Conservation (phyloP, 768 basidiomycete genomes). For the Suillus brevipes region DNA sequence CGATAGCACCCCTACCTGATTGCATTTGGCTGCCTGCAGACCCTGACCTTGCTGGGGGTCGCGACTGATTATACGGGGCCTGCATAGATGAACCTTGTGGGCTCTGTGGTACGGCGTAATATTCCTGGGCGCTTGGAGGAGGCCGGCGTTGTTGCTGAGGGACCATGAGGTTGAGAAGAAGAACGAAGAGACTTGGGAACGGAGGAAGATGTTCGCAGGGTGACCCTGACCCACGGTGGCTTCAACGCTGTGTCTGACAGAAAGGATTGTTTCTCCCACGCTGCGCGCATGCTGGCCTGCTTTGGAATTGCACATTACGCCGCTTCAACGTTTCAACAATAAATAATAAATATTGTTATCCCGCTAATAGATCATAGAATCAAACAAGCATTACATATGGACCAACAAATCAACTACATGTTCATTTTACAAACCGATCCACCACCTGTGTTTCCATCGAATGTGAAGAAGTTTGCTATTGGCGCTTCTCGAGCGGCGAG, state of each 20-base stretch:
- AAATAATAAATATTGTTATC: neutral
- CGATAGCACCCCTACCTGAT: slow-evolving; percentile 54
- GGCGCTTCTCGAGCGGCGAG: slow-evolving; percentile 90
- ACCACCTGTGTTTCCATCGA: slow-evolving; percentile 80
- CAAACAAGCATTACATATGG: neutral
- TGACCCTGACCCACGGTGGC: slow-evolving; percentile 22
- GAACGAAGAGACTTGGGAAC: slow-evolving; percentile 9
- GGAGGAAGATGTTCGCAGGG: slow-evolving; percentile 13
- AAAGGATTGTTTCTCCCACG: slow-evolving; percentile 19
- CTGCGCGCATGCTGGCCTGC: neutral
- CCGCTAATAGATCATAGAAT: neutral
- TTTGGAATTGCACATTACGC: neutral
- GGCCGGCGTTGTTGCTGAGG: slow-evolving; percentile 40
- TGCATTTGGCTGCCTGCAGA: slow-evolving; percentile 31
- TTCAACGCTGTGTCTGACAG: slow-evolving; percentile 12
- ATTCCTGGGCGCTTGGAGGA: slow-evolving; percentile 49
- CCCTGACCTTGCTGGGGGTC: slow-evolving; percentile 28
- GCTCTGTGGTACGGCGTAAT: slow-evolving; percentile 69
- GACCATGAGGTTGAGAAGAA: slow-evolving; percentile 27
- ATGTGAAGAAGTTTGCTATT: slow-evolving; percentile 88
- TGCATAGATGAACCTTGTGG: slow-evolving; percentile 44
- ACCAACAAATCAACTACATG: slow-evolving; percentile 33
- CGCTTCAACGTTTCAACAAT: neutral
- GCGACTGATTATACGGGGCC: slow-evolving; percentile 20
- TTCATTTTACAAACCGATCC: slow-evolving; percentile 64